These are phyloP conservation scores for Biscogniauxia sp. DNA, from an alignment of 2,329 filamentous ascomycete species.

Conservation along the genomic window DNA sequence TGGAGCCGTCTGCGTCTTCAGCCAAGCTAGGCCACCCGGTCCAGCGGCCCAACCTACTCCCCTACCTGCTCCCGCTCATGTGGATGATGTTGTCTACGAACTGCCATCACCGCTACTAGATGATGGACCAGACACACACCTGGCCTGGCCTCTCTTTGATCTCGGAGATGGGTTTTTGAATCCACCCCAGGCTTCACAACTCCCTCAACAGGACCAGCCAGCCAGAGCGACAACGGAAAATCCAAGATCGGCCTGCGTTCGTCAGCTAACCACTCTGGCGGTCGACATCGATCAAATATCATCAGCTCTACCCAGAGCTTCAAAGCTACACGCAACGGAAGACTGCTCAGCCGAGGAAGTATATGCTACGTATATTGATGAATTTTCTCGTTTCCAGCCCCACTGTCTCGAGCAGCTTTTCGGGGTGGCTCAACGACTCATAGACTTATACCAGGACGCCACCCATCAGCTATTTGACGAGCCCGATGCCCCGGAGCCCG, in stretches of 20 bases:
- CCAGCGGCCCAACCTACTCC: slow-evolving; percentile 14
- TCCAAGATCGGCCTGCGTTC: slow-evolving; percentile 17
- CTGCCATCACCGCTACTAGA: slow-evolving; percentile 1
- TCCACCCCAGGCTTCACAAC: background rate
- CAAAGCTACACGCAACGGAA: slow-evolving; percentile 26
- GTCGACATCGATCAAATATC: slow-evolving; percentile 28
- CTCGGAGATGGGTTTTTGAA: slow-evolving; percentile 1
- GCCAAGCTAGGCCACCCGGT: slow-evolving; percentile 30
- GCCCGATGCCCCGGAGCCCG: background rate
- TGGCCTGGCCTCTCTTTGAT: slow-evolving; percentile 20
- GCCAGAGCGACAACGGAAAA: slow-evolving; percentile 7
- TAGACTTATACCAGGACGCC: slow-evolving; percentile 35
- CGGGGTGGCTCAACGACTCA: slow-evolving; percentile 33
- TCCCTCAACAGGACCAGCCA: background rate
- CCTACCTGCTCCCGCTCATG: slow-evolving; percentile 9
- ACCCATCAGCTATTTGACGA: slow-evolving; percentile 21
- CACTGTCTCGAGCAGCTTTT: slow-evolving; percentile 36
- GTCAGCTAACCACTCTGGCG: slow-evolving; percentile 23
- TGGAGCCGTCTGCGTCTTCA: slow-evolving; percentile 41
- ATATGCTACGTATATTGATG: slow-evolving; percentile 20
- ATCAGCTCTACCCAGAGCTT: slow-evolving; percentile 15
- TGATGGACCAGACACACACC: slow-evolving; percentile 13
- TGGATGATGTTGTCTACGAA: slow-evolving; percentile 8
- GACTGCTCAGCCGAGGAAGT: slow-evolving; percentile 23
- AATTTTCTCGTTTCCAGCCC: slow-evolving; percentile 24